Conservation (phyloP, 169 alveolate species). For the Cyclospora cayetanensis region DNA sequence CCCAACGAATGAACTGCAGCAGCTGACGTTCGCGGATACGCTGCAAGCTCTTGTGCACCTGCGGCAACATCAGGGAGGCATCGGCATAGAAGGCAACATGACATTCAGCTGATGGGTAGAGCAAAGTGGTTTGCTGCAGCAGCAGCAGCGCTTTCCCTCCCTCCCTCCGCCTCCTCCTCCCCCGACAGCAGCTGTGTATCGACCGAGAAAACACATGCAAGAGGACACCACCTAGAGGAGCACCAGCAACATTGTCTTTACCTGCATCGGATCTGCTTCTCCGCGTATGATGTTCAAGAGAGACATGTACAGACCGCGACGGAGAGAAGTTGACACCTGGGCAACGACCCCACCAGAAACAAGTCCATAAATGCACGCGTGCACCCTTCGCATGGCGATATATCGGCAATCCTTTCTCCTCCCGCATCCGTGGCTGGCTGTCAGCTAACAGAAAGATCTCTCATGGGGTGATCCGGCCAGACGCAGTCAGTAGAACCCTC, state of each 20-base stretch:
- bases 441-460: too few species aligned
- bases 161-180: too few species aligned
- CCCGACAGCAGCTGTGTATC: too few species aligned
- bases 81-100: not conserved
- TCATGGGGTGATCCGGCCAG: too few species aligned
- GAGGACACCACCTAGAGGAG: not conserved
- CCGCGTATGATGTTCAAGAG: constrained; percentile 95
- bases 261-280: constrained; percentile 93
- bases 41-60: constrained; percentile 94
- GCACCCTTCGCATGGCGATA: too few species aligned
- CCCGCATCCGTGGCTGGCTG: too few species aligned
- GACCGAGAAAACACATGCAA: too few species aligned
- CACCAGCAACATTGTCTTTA: not conserved
- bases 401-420: too few species aligned
- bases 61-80: constrained; percentile 22
- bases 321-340: constrained; percentile 83
- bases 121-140: constrained; percentile 30
- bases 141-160: too few species aligned
- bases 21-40: constrained; percentile 92
- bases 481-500: too few species aligned
- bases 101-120: not conserved
- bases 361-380: too few species aligned
- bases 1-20: constrained; percentile 95
- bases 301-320: constrained; percentile 92
- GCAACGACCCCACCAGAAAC: not conserved